Evolutionary conservation across 495 filamentous ascomycete species (phyloP), one percentile per base, ranked within the genome.

Genomic region (Aspergillus nidulans): DNA sequence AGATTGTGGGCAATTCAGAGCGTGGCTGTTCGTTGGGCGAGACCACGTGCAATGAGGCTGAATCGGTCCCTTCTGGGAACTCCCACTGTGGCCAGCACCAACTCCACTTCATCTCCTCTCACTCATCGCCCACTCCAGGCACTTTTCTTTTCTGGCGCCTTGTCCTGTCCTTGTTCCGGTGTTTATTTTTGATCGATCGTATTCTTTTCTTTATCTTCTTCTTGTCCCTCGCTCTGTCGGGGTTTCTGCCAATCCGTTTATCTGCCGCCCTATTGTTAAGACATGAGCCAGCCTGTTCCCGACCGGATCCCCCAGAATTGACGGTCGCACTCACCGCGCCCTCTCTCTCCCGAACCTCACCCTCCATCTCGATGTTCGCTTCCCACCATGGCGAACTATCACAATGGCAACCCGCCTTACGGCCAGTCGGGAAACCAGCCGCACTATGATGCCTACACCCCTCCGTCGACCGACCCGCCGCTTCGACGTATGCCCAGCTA

Each of bases 401-500:
- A 72, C 56, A 76, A 79, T 60, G 78, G 77, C 41, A 70, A 78
- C 41, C 69, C 65, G 46, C 43, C 63, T 30, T 80, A 80, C 58
- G 77, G 73, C 59, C 62, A 61, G 44, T 47, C 61, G 4, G 45
- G 45, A 15, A 58, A 63, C 57, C 52, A 58, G 26, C 57, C 39
- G 39, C 62, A 52, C 32, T 59, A 61, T 49, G 56, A 61, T 54
- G 43, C 49, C n/a, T 62, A 64, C 39, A 38, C 19, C 58, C 38
- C 56, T 61, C 75, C 67, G 67, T 61, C 60, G 56, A 70, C 53
- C 59, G 71, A 65, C 52, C 63, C 65, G 60, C 72, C 69, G 63
- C 73, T 80, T 28, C 78, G 85, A 54, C 83, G 84, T 49, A 78
- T 77, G 63, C 76, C 83, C 48, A 92, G 90, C 67, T 92, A 87